Conservation (phyloP, 2,329 filamentous ascomycete genomes). For the Blastomyces parvus region DNA sequence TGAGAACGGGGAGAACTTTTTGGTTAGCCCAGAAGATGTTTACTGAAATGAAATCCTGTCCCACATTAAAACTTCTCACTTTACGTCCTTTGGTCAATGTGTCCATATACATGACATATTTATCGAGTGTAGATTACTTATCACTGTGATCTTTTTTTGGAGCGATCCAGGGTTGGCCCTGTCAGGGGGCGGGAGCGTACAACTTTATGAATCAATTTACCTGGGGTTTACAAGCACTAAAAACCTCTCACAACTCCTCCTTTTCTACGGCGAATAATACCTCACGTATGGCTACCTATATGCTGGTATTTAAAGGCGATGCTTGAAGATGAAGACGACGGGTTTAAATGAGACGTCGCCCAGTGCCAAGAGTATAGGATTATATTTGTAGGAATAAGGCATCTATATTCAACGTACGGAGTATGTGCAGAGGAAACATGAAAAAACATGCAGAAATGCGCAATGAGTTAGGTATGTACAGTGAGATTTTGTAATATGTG, state of each 20-base stretch:
- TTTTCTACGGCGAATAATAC: background rate
- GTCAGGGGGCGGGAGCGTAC: background rate
- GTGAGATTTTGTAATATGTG: background rate
- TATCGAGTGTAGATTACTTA: background rate
- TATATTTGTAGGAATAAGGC: background rate
- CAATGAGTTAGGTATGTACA: background rate
- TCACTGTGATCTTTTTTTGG: background rate
- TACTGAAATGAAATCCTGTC: slow-evolving; percentile 33
- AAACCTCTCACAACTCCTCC: background rate
- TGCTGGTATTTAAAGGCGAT: background rate
- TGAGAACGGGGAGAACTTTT: slow-evolving; percentile 66
- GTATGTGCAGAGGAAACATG: background rate
- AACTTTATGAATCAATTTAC: background rate
- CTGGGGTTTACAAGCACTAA: background rate
- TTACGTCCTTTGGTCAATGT: background rate
- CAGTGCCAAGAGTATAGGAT: background rate
- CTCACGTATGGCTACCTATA: background rate
- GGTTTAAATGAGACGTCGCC: background rate
- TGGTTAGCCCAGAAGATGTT: slow-evolving; percentile 74
- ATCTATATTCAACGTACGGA: background rate
- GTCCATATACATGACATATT: background rate
- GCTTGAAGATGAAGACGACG: background rate
- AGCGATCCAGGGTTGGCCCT: background rate
- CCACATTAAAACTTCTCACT: background rate
- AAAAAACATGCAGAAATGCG: background rate